These are phyloP conservation scores for Senna tora DNA, from an alignment of 306 rosid species.

Conservation along the genomic window DNA sequence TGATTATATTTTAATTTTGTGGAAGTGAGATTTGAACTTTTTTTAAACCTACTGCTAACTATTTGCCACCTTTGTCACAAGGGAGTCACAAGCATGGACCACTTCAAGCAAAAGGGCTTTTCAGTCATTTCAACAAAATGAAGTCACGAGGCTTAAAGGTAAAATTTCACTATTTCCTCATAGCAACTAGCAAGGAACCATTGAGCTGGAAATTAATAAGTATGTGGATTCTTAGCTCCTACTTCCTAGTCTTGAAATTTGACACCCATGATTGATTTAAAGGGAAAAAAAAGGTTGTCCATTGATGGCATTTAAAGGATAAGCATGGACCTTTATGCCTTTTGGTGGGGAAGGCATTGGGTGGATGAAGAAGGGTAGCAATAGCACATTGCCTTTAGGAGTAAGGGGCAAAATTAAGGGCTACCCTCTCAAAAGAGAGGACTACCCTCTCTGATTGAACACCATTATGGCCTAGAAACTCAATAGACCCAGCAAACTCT, in stretches of 20 bases:
- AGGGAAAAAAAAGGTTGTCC: not conserved
- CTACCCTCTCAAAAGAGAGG: not conserved
- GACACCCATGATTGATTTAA: not conserved
- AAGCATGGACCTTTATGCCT: not conserved
- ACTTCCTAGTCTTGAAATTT: not conserved
- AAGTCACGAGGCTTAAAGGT: not conserved
- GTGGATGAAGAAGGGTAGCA: not conserved
- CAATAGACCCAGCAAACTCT: not conserved
- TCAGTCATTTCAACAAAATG: not conserved
- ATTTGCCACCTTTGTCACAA: too few species aligned
- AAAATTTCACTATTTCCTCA: not conserved
- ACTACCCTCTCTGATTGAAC: not conserved
- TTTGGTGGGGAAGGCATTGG: not conserved
- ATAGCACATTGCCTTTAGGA: not conserved
- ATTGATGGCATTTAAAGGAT: constrained; percentile 13
- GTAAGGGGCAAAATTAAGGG: not conserved
- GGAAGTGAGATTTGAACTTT: not conserved
- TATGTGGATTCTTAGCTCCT: not conserved
- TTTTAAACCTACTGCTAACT: too few species aligned
- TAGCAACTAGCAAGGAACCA: not conserved
- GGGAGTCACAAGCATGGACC: too few species aligned
- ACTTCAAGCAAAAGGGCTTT: not conserved
- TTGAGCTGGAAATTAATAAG: not conserved
- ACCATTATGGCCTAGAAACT: constrained; percentile 1
- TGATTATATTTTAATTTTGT: not conserved